phyloP scores from a whole-genome alignment of 345 rosid genomes.

The Acer campestre region DNA sequence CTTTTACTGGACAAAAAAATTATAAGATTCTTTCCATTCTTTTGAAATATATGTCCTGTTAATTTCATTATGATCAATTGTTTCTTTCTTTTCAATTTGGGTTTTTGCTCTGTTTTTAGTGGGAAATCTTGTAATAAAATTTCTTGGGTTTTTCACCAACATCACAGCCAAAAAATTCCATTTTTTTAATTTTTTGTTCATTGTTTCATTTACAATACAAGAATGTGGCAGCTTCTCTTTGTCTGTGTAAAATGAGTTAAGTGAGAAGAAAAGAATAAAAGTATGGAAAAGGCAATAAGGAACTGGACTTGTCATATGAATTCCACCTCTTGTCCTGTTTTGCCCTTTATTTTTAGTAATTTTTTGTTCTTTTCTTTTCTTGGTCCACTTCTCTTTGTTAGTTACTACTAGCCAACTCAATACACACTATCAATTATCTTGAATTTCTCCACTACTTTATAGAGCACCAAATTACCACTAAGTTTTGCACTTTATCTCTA shows the following conservation, averaged over 20 bases:
- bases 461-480: neutral
- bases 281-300: constrained; percentile 15
- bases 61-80: neutral
- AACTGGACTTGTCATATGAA: constrained; percentile 37
- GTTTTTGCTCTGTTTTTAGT: constrained; percentile 13
- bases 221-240: constrained; percentile 5
- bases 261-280: constrained; percentile 34
- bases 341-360: constrained; percentile 14
- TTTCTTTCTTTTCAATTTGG: neutral
- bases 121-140: constrained; percentile 14
- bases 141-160: constrained; percentile 27
- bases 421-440: constrained; percentile 15
- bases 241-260: constrained; percentile 5
- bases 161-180: constrained; percentile 1
- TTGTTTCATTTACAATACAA: constrained; percentile 30
- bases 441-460: constrained; percentile 7
- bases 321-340: constrained; percentile 29
- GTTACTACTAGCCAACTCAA: constrained; percentile 17
- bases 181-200: constrained; percentile 14
- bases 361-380: constrained; percentile 34
- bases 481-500: too few species aligned
- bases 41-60: constrained; percentile 5
- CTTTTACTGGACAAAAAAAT: constrained; percentile 19
- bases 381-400: constrained; percentile 27
- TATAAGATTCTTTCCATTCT: constrained; percentile 31